Percentiles rank a stretch among this genome's conserved stretches.
These are phyloP conservation scores for Backusella tarrabulga DNA, from an alignment of 192 early-diverging fungal species.

Conservation along the genomic window DNA sequence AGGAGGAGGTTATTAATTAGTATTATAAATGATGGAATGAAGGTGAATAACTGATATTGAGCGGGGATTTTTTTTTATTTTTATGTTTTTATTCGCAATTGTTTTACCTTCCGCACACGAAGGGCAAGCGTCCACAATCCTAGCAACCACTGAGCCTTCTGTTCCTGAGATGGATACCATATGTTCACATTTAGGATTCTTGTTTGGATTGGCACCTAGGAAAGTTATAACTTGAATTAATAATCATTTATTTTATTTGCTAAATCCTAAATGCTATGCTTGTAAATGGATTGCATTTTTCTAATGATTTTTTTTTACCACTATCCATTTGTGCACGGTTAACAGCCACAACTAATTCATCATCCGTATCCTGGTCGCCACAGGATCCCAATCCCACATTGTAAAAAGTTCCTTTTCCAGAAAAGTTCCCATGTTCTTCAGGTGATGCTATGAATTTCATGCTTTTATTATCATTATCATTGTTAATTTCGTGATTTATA, in stretches of 20 bases:
- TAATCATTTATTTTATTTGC: neutral
- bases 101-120: slow-evolving; percentile 15
- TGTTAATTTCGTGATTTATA: neutral
- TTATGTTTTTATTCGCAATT: neutral
- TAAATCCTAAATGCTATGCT: neutral
- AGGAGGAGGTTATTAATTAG: neutral
- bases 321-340: slow-evolving; percentile 30
- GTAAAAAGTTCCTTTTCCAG: slow-evolving; percentile 33
- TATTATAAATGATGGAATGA: neutral
- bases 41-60: neutral
- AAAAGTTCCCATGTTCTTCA: slow-evolving; percentile 7
- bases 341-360: slow-evolving; percentile 32
- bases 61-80: neutral
- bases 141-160: slow-evolving; percentile 5
- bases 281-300: neutral
- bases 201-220: slow-evolving; percentile 30
- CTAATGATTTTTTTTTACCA: slow-evolving; percentile 9
- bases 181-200: slow-evolving; percentile 23
- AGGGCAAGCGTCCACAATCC: slow-evolving; percentile 28
- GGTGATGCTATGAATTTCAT: neutral
- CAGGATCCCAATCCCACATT: slow-evolving; percentile 27
- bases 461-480: neutral
- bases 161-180: slow-evolving; percentile 17
- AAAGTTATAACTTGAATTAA: neutral
- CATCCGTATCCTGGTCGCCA: slow-evolving; percentile 26